Evolutionary conservation across 106 monocot species (phyloP).

Genomic region (Allium sativum): DNA sequence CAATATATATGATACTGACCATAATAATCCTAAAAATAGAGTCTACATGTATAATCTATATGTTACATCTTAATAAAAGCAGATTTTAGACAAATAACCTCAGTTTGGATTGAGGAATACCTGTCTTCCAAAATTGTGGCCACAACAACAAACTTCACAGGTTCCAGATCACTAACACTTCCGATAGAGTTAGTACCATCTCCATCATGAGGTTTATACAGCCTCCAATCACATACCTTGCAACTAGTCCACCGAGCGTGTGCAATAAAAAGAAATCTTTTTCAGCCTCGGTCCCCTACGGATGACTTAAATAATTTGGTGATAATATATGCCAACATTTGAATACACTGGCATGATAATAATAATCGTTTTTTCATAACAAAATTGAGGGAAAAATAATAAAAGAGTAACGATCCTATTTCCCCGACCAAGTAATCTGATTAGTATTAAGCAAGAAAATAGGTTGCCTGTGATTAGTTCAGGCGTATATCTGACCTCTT

Average conservation of each 20-base stretch:
- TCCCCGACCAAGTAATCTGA: not conserved
- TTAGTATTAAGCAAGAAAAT: too few species aligned
- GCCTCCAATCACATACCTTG: constrained; percentile 75
- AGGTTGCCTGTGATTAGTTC: too few species aligned
- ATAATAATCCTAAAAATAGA: too few species aligned
- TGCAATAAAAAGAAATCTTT: constrained; percentile 92
- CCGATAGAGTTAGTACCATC: constrained; percentile 18
- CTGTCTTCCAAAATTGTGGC: constrained; percentile 93
- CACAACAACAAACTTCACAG: constrained; percentile 88
- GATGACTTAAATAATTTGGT: constrained; percentile 57
- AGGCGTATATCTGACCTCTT: constrained; percentile 62
- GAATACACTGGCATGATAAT: too few species aligned
- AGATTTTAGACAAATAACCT: too few species aligned
- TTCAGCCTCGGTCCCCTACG: constrained; percentile 32
- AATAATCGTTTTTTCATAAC: not conserved
- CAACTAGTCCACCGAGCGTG: constrained; percentile 89
- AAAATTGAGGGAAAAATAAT: not conserved
- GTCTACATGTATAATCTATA: too few species aligned
- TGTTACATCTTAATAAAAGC: too few species aligned
- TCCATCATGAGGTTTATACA: constrained; percentile 33
- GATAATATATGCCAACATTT: not conserved
- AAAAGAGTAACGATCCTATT: not conserved
- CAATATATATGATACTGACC: too few species aligned
- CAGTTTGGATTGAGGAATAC: too few species aligned
- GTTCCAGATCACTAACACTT: constrained; percentile 66